These are phyloP conservation scores for Escovopsis sp. DNA, from an alignment of 2,329 filamentous ascomycete species.

Conservation along the genomic window DNA sequence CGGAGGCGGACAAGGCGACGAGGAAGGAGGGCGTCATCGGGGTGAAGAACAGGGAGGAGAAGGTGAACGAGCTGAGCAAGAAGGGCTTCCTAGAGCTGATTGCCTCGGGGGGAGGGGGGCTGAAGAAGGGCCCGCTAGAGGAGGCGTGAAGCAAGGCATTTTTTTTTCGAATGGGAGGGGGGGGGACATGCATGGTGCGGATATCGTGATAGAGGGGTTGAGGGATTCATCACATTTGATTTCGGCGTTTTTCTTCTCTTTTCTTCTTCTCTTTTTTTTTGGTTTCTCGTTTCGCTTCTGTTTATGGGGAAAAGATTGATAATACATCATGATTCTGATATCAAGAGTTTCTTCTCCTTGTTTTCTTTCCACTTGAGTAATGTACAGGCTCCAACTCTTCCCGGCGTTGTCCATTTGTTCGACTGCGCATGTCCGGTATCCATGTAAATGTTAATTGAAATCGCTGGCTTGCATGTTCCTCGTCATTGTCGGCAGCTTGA, in stretches of 20 bases:
- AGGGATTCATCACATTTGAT: too few species aligned
- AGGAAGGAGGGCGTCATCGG: slow-evolving; percentile 64
- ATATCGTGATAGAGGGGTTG: too few species aligned
- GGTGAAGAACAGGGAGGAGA: slow-evolving; percentile 66
- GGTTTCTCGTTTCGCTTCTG: too few species aligned
- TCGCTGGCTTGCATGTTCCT: slow-evolving; percentile 92
- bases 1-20: slow-evolving; percentile 57
- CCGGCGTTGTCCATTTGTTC: background rate
- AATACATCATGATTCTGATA: too few species aligned
- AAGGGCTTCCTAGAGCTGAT: slow-evolving; percentile 93
- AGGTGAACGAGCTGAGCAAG: slow-evolving; percentile 90
- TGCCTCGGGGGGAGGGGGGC: slow-evolving; percentile 42
- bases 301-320: slow-evolving; percentile 14
- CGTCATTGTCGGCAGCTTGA: slow-evolving; percentile 84
- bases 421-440: background rate
- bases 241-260: too few species aligned
- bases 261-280: too few species aligned
- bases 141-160: slow-evolving; percentile 24
- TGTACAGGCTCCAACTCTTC: slow-evolving; percentile 2
- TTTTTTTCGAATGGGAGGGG: too few species aligned
- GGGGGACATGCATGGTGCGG: too few species aligned
- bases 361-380: background rate
- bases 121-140: slow-evolving; percentile 45
- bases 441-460: slow-evolving; percentile 37
- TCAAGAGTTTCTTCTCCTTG: too few species aligned